These are phyloP conservation scores for Diaporthe humulicola DNA, from an alignment of 2,329 filamentous ascomycete genomes.

Conservation along the genomic window DNA sequence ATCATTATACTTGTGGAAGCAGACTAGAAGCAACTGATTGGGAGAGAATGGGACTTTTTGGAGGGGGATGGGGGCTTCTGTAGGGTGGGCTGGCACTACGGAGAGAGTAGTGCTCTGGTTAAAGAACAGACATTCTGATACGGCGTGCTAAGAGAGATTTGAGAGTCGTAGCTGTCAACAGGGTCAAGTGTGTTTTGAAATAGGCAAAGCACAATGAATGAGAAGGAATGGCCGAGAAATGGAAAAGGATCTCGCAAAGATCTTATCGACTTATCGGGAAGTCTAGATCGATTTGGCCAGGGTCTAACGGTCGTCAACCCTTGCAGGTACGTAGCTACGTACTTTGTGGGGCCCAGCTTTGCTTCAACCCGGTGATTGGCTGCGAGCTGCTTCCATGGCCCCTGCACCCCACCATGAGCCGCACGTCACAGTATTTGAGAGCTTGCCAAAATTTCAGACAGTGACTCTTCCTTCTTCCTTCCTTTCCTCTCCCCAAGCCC, in stretches of 20 bases:
- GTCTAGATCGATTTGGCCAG: constrained; percentile 23
- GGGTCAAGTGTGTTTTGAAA: neutral
- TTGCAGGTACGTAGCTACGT: neutral
- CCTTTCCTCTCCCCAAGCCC: constrained; percentile 69
- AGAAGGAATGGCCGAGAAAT: too few species aligned
- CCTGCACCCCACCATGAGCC: constrained; percentile 38
- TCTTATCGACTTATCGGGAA: constrained; percentile 12
- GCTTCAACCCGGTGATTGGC: constrained; percentile 1
- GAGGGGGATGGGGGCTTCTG: neutral
- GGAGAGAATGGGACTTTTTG: neutral
- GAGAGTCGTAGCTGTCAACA: neutral
- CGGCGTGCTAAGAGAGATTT: neutral
- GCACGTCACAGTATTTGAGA: constrained; percentile 40
- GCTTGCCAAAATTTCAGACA: constrained; percentile 41
- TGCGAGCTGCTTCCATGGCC: neutral
- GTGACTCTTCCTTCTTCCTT: constrained; percentile 45
- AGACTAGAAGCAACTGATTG: neutral
- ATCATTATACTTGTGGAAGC: constrained; percentile 44
- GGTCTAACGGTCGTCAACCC: neutral
- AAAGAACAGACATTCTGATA: constrained; percentile 30
- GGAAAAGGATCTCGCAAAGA: neutral
- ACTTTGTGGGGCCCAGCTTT: neutral
- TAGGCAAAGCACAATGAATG: neutral
- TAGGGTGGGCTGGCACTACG: constrained; percentile 33
- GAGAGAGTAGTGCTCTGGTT: constrained; percentile 21